Conservation (phyloP, 108 stramenopile species). For the Stephanodiscus minutulus region DNA sequence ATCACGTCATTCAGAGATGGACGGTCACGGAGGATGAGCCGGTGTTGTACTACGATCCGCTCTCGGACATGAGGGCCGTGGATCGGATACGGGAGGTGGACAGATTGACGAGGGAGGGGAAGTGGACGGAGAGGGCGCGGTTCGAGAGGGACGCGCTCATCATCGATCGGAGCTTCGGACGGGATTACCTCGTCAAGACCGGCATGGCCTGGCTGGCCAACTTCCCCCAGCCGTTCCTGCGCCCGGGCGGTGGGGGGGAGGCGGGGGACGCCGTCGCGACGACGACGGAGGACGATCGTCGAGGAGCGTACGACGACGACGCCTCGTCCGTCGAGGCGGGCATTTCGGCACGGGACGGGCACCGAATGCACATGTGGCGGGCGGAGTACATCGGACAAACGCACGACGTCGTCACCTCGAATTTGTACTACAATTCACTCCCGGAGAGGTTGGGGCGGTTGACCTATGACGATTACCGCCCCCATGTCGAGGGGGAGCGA, state of each 20-base stretch:
- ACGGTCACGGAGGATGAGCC: constrained; percentile 74
- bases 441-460: constrained; percentile 25
- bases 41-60: constrained; percentile 72
- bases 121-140: constrained; percentile 23
- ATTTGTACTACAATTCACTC: constrained; percentile 32
- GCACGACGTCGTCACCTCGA: constrained; percentile 42
- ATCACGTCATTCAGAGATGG: constrained; percentile 64
- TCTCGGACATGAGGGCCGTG: constrained; percentile 52
- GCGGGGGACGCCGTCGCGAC: not conserved
- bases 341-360: constrained; percentile 1
- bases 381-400: constrained; percentile 74
- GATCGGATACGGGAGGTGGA: constrained; percentile 53
- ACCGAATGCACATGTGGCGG: constrained; percentile 62
- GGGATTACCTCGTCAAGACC: constrained; percentile 68
- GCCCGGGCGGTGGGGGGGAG: not conserved
- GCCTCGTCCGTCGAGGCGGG: not conserved
- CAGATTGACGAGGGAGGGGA: constrained; percentile 25
- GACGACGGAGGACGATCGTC: not conserved
- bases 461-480: constrained; percentile 30
- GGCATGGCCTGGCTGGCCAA: constrained; percentile 67
- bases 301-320: not conserved
- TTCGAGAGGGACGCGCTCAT: constrained; percentile 63
- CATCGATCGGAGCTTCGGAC: constrained; percentile 61
- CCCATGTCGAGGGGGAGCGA: constrained; percentile 25
- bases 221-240: constrained; percentile 68